Conservation (phyloP, 306 rosid species). For the Ceratonia siliqua region DNA sequence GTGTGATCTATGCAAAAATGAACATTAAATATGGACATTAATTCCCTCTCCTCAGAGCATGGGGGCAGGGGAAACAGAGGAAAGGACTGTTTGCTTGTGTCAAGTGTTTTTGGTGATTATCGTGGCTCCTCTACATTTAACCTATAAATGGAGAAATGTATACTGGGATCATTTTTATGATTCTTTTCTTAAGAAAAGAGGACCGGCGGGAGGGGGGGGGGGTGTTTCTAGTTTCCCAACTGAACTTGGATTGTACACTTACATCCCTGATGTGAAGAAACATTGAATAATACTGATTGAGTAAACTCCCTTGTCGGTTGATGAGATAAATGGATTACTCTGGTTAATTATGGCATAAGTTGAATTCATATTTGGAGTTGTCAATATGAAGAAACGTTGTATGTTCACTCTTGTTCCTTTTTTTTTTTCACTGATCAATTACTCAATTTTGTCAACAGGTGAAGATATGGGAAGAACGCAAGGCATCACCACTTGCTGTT, state of each 20-base stretch:
- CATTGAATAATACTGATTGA: not conserved
- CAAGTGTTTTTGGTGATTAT: not conserved
- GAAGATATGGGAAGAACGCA: conserved; percentile 80
- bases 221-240: not conserved
- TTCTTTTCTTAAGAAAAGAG: too few species aligned
- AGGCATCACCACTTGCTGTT: conserved; percentile 61
- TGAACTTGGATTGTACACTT: not conserved
- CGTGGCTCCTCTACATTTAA: not conserved
- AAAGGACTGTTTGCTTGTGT: too few species aligned
- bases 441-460: conserved; percentile 51
- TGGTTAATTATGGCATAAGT: not conserved
- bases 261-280: not conserved
- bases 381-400: conserved; percentile 4
- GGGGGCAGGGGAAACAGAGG: not conserved
- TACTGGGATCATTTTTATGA: too few species aligned
- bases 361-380: not conserved
- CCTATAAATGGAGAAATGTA: not conserved
- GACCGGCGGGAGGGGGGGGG: too few species aligned
- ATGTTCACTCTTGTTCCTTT: not conserved
- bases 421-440: conserved; percentile 17
- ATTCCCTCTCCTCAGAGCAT: not conserved
- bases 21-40: not conserved
- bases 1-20: conserved; percentile 21
- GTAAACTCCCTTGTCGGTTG: not conserved
- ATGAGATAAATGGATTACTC: too few species aligned